Conservation (phyloP, 495 filamentous ascomycete species). For the Penicillium steckii region DNA sequence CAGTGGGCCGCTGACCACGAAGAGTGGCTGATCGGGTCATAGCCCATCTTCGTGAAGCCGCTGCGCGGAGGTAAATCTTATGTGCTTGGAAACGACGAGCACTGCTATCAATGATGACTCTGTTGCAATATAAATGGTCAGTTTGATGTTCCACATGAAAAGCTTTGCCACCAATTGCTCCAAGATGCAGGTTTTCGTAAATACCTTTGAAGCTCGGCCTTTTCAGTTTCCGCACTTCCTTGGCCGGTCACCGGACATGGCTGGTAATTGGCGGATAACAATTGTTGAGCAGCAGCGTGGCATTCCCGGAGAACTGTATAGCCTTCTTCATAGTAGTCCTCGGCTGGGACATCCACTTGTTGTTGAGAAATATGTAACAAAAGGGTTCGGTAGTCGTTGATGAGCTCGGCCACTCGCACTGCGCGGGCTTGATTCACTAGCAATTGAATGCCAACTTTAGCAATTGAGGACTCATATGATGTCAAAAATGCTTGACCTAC, state of each 20-base stretch:
- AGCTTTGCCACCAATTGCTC: neutral
- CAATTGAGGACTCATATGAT: too few relatives aligned
- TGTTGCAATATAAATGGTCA: constrained; percentile 26
- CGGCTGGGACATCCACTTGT: constrained; percentile 51
- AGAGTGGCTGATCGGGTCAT: constrained; percentile 67
- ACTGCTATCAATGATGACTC: constrained; percentile 75
- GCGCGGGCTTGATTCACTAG: constrained; percentile 84
- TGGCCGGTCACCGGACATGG: constrained; percentile 48
- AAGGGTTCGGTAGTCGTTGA: constrained; percentile 80
- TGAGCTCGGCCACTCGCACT: constrained; percentile 77
- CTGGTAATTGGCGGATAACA: constrained; percentile 69
- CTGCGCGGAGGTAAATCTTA: constrained; percentile 77
- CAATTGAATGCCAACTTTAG: constrained; percentile 8
- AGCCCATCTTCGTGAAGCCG: constrained; percentile 77
- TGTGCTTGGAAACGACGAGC: constrained; percentile 81
- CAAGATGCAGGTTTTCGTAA: neutral
- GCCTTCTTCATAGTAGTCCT: constrained; percentile 78
- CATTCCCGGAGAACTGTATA: constrained; percentile 75
- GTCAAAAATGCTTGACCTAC: constrained; percentile 39
- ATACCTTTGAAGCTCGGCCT: constrained; percentile 74
- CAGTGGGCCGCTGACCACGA: constrained; percentile 59
- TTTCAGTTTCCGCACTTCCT: constrained; percentile 66
- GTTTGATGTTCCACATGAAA: constrained; percentile 14
- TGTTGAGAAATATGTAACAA: constrained; percentile 77
- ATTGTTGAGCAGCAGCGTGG: constrained; percentile 68